Conservation (phyloP, 108 stramenopile species). For the Ochromonas danica region DNA sequence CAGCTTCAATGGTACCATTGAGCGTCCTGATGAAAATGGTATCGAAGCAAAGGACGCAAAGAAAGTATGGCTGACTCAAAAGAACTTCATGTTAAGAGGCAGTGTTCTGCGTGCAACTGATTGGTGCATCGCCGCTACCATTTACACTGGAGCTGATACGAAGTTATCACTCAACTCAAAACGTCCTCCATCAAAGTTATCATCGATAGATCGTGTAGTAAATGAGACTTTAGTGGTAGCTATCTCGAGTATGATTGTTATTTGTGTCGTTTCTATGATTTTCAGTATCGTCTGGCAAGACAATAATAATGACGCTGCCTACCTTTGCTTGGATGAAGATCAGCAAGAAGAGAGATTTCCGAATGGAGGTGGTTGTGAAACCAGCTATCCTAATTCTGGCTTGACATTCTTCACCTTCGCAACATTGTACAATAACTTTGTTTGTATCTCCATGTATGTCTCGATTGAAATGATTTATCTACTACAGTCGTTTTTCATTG, state of each 20-base stretch:
- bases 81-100: conserved; percentile 50
- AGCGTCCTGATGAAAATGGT: too few relatives aligned
- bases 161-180: conserved; percentile 49
- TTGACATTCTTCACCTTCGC: conserved; percentile 71
- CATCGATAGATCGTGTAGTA: conserved; percentile 62
- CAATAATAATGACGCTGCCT: conserved; percentile 48
- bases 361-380: conserved; percentile 10
- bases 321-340: conserved; percentile 38
- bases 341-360: neutral
- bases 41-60: too few relatives aligned
- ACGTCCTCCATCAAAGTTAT: conserved; percentile 36
- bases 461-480: conserved; percentile 73
- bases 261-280: conserved; percentile 45
- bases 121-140: conserved; percentile 47
- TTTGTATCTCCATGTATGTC: conserved; percentile 83
- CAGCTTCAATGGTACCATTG: conserved; percentile 42
- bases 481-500: conserved; percentile 67
- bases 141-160: conserved; percentile 55
- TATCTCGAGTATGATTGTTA: conserved; percentile 32
- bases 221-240: conserved; percentile 3
- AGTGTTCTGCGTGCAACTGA: conserved; percentile 45
- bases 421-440: conserved; percentile 76
- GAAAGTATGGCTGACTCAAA: conserved; percentile 35
- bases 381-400: neutral
- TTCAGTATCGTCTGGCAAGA: conserved; percentile 43